phyloP scores from a whole-genome alignment of 2,329 filamentous ascomycete genomes.

The Fusarium sp. region DNA sequence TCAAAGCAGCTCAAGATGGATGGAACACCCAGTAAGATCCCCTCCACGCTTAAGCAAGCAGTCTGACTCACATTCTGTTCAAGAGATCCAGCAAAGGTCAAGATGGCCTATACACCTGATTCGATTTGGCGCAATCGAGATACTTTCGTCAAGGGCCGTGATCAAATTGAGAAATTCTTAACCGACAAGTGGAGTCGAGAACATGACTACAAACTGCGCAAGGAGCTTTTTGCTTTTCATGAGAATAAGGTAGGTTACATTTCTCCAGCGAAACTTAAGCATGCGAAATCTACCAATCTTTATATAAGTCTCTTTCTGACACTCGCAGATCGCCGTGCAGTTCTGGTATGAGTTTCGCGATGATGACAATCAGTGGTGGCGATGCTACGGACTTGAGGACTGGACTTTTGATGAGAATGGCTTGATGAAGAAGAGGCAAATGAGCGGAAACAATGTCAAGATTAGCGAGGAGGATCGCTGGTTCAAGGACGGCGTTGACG shows the following conservation, averaged over 20 bases:
- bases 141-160: slow-evolving; percentile 73
- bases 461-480: slow-evolving; percentile 71
- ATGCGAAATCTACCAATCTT: rapidly evolving
- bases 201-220: slow-evolving; percentile 76
- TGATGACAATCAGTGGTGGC: slow-evolving; percentile 77
- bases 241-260: slow-evolving; percentile 64
- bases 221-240: slow-evolving; percentile 83
- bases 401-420: slow-evolving; percentile 79
- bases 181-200: slow-evolving; percentile 79
- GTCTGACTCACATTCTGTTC: background rate
- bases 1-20: slow-evolving; percentile 83
- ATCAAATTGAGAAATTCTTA: slow-evolving; percentile 74
- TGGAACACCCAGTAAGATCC: slow-evolving; percentile 78
- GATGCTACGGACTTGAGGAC: slow-evolving; percentile 86
- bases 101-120: slow-evolving; percentile 78
- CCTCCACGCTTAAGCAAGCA: no score
- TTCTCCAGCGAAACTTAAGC: rapidly evolving
- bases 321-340: slow-evolving; percentile 76
- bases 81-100: slow-evolving; percentile 72
- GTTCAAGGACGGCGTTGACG: slow-evolving; percentile 75
- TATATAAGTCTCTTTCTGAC: background rate
- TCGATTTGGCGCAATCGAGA: slow-evolving; percentile 84
- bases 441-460: slow-evolving; percentile 78
- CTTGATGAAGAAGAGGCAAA: slow-evolving; percentile 77
- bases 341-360: slow-evolving; percentile 91